Base-by-base conservation (phyloP, 2,329 filamentous ascomycete species). In the Karstenula rhodostoma region DNA sequence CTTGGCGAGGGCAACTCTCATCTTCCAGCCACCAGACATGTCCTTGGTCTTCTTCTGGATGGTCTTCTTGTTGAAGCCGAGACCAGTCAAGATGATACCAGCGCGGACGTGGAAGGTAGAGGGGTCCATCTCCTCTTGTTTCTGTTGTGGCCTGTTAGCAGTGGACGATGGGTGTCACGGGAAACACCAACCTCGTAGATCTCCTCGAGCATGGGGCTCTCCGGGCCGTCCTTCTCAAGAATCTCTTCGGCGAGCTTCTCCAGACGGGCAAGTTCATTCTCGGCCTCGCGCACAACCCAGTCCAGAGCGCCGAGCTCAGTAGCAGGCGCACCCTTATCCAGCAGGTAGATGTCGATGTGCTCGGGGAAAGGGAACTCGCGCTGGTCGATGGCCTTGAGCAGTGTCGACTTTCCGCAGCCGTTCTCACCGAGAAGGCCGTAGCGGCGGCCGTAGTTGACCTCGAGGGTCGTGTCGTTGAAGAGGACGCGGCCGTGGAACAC, bases 11-110 rank as follows among this genome's bases (percentile, higher is more conserved):
- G 95, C 95, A 61, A 99, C 95, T 87, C 96, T 93, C 95, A 99
- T 99, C 86, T 94, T 90, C 95, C 95, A 99, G 73, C 95, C 95
- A 92, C 95, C 95, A 68, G 95, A 99, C 96, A 99, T 99, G 80
- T 99, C 96, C 88, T 98, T 99, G 73, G 96, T 99, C 89, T 96
- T 97, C 88, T 99, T 99, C 81, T 96, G 85, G 77, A 99, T 98
- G 58, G 96, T 99, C 71, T 82, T 83, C 86, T 98, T 98, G 89
- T 99, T 97, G 89, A 99, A 99, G 69, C 95, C 95, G 61, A 99
- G 91, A 93, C 95, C 95, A 58, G 95, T 99, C 72, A 99, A 82
- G 78, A 99, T 99, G 68, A 97, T 89, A 58, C 94, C 97, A 63
- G 95, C 95, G 77, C 95, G 93, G 63, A 94, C 97, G 76, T 93